Conservation (phyloP, 2,329 filamentous ascomycete genomes). For the Exophiala calicioides region DNA sequence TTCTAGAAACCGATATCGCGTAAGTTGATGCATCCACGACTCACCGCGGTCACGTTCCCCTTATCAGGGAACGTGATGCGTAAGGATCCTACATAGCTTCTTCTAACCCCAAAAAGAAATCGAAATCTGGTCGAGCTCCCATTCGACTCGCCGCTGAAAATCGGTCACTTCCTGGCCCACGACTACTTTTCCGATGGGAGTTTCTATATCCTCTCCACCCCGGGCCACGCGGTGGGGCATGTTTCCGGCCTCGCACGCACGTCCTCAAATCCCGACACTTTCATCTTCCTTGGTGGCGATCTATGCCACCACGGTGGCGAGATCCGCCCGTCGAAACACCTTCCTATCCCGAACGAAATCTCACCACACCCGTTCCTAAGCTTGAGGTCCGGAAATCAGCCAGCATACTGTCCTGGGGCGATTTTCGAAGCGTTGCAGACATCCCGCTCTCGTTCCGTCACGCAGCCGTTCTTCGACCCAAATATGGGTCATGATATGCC, state of each 20-base stretch:
- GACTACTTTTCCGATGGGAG: constrained; percentile 45
- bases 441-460: not conserved
- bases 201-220: constrained; percentile 45
- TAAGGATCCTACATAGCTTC: too few species aligned
- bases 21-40: too few species aligned
- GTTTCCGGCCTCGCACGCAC: constrained; percentile 51
- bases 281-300: constrained; percentile 54
- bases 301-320: constrained; percentile 42
- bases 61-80: too few species aligned
- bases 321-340: not conserved
- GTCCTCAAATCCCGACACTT: constrained; percentile 34
- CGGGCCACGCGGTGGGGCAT: constrained; percentile 51
- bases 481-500: not conserved
- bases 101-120: too few species aligned
- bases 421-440: not conserved
- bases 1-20: too few species aligned
- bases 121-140: not conserved
- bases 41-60: too few species aligned
- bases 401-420: not conserved
- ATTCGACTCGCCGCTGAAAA: not conserved
- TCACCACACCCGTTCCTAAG: not conserved
- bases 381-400: not conserved
- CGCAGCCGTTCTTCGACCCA: not conserved
- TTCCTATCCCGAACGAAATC: not conserved
- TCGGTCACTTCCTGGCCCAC: constrained; percentile 41